phyloP scores from a whole-genome alignment of 495 filamentous ascomycete genomes.

The Talaromyces trachyspermus region DNA sequence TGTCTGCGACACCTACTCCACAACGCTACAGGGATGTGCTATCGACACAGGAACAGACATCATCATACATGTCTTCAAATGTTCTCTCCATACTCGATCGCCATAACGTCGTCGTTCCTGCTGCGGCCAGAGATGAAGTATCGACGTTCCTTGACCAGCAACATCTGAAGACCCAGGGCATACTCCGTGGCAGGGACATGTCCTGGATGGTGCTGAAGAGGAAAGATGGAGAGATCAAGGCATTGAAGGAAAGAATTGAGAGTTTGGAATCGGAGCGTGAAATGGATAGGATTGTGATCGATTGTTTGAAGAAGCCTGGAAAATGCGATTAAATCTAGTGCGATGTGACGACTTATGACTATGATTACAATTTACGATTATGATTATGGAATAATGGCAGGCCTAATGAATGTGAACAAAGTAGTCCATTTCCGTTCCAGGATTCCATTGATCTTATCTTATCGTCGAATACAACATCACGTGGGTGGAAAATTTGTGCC shows the following conservation, averaged over 20 bases:
- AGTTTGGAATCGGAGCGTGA: slow-evolving; percentile 24
- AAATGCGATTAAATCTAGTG: not conserved
- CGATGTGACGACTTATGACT: too few relatives aligned
- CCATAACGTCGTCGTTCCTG: slow-evolving; percentile 36
- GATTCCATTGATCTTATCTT: slow-evolving; percentile 4
- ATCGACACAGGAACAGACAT: slow-evolving; percentile 8
- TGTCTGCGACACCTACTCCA: slow-evolving; percentile 44
- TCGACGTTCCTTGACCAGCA: slow-evolving; percentile 46
- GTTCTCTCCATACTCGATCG: slow-evolving; percentile 44
- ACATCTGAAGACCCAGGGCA: slow-evolving; percentile 47
- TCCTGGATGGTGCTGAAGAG: slow-evolving; percentile 51
- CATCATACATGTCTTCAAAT: slow-evolving; percentile 35
- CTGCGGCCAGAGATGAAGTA: slow-evolving; percentile 32
- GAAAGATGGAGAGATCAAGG: slow-evolving; percentile 52
- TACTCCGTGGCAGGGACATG: slow-evolving; percentile 56
- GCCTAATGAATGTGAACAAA: too few relatives aligned
- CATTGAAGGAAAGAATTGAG: slow-evolving; percentile 41
- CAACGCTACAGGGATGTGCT: slow-evolving; percentile 35
- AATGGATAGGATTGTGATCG: slow-evolving; percentile 39
- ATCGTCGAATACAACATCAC: not conserved
- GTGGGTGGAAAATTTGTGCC: not conserved
- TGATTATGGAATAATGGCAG: too few relatives aligned
- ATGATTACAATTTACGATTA: too few relatives aligned
- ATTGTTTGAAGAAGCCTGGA: slow-evolving; percentile 12
- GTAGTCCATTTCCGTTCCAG: too few relatives aligned